A percentile compares a stretch with the other conserved stretches of the same genome.
Conservation (phyloP, 768 basidiomycete genomes). For the Macrocybe gigantea region DNA sequence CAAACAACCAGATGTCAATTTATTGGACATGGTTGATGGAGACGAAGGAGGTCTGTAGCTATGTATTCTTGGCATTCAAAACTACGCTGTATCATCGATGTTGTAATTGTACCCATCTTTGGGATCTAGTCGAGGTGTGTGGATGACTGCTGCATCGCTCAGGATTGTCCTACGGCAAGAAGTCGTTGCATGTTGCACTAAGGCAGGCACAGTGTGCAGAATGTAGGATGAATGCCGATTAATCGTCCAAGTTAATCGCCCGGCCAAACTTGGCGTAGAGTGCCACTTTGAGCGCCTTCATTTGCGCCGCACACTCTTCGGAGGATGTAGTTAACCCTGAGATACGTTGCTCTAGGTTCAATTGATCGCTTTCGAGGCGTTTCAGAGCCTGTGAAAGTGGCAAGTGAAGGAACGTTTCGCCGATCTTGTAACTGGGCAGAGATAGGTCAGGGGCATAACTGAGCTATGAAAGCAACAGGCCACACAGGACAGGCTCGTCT, state of each 20-base stretch:
- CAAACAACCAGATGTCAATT: conserved; percentile 60
- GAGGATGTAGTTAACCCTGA: conserved; percentile 41
- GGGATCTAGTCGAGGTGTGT: too few species aligned
- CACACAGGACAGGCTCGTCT: conserved; percentile 72
- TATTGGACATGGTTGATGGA: conserved; percentile 58
- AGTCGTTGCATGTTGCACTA: too few species aligned
- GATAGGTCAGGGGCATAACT: background rate
- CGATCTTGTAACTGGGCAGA: conserved; percentile 73
- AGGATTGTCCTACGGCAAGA: too few species aligned
- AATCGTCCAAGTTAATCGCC: conserved; percentile 90
- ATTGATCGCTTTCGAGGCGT: conserved; percentile 67
- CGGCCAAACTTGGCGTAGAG: conserved; percentile 91
- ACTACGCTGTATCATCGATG: too few species aligned
- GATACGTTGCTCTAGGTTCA: conserved; percentile 50
- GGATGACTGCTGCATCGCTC: too few species aligned
- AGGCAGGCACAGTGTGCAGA: too few species aligned
- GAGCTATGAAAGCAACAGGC: conserved; percentile 1
- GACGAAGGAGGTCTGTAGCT: conserved; percentile 11
- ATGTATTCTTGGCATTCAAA: background rate
- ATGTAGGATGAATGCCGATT: background rate
- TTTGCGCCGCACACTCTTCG: conserved; percentile 63
- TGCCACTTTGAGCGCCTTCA: conserved; percentile 75
- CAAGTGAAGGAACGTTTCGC: conserved; percentile 85
- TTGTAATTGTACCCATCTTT: too few species aligned
- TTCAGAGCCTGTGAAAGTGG: conserved; percentile 61